Evolutionary conservation across 345 rosid species (phyloP), one percentile per base, ranked within the genome.

Genomic region (Hevea brasiliensis): DNA sequence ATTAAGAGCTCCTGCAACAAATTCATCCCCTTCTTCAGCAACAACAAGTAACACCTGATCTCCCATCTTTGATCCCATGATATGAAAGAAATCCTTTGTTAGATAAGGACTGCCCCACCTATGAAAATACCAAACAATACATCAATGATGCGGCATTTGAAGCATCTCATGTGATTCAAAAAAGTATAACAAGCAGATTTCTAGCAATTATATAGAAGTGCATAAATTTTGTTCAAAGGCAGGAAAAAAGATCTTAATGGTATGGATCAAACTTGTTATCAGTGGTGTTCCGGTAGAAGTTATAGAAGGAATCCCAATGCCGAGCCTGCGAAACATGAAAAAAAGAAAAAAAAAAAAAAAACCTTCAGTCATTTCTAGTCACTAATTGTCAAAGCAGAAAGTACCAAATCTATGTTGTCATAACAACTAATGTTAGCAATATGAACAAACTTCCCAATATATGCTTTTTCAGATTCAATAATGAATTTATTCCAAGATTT

Each of bases 61-160:
- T 81, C 89, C 90, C 89, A 94, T 81, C 83, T 89, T 92, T 18
- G 92, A 86, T 79, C 90, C 95, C 88, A 94, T 71, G 76, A 60
- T 68, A 62, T 92, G 97, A 77, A 94, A 94, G 84, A 94, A 94
- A 29, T 92, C 98, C 51, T 89, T 83, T 42, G 93, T 94, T 48
- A 94, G 85, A 86, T 94, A 90, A 48, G 97, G 93, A 72, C 80
- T 94, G 11, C 98, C 98, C 98, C 98, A 94, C 85, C 98, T 94
- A 65, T 13, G 42, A 48, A 71, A 58, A 47, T 32, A 44, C 26
- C 8, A 59, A 54, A 69, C 8, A 3, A 18, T 2, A 54, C 45
- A 62, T 72, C 68, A 79, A 69, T 18, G 67, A 20, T 45, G 24
- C 8, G 32, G 65, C 59, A 55, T 15, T 67, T 58, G 48, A 76